Evolutionary conservation across 768 basidiomycete species (phyloP), one percentile per base, ranked within the genome.

Genomic region (Boletus patriciae): DNA sequence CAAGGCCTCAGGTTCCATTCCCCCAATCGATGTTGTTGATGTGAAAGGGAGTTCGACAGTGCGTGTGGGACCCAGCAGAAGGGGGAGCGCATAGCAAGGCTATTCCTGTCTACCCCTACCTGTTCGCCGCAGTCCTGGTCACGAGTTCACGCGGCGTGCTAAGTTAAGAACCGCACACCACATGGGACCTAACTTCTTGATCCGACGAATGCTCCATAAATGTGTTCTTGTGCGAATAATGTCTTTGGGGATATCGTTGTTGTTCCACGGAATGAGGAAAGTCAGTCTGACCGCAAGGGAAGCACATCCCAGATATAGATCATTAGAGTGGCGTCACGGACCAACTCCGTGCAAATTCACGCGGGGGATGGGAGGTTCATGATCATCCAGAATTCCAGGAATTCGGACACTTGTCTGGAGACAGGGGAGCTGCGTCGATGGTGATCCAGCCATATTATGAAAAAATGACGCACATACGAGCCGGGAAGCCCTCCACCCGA

Each of bases 281-380:
- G 46, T 47, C 41, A 48, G 49, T 58, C 41, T 58, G 34, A 47
- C 25, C 27, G 16, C 34, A 25, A 46, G 40, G n/a, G 34, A 29
- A n/a, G 29, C 29, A 31, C 29, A 5, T 15, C 46, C 19, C 31
- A 45, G 21, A n/a, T n/a, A n/a, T n/a, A n/a, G n/a, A n/a, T n/a
- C n/a, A n/a, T n/a, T n/a, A n/a, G n/a, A n/a, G n/a, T n/a, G n/a
- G n/a, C 21, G 21, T 47, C 16, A 15, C 3, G 21, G 7, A 10
- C 3, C 19, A 19, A 11, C 6, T 15, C n/a, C 46, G 13, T 21
- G 15, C 19, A 41, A 21, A 41, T 41, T 41, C 11, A 9, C 31
- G 12, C 0, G 8, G 7, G 18, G n/a, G n/a, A n/a, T n/a, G n/a
- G 10, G 12, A 46, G 7, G 29, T 13, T 5, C 19, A 4, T 25